Base-by-base conservation (phyloP, 2,329 filamentous ascomycete species). In the Arthrobotrys sinensis region DNA sequence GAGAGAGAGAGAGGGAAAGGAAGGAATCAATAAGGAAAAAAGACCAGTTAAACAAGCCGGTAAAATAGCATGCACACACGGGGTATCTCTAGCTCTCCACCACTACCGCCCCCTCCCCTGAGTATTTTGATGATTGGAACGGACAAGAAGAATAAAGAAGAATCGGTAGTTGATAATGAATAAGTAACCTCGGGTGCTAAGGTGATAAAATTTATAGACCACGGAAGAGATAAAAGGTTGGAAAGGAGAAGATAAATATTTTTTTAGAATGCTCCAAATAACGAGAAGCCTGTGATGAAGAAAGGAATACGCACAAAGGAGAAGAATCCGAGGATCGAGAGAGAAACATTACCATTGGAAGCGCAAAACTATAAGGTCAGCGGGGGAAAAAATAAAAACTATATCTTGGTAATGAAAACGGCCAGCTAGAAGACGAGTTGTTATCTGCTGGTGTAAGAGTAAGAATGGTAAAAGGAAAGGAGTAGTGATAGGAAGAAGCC, bases 31-130 rank as follows among this genome's bases (percentile, higher is more conserved):
- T 48, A 53, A 64, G 66, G 45, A 64, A 63, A 38, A 79, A 38
- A 66, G 53, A 50, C 48, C 69, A 69, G 57, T 36, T 64, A 66
- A 68, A 69, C 64, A 62, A 70, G 55, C 43, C 60, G 53, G 50
- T 63, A 72, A 38, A 55, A 72, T 60, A 79, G 69, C 68, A 79
- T 36, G 72, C 67, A 67, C 60, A 72, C 48, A 72, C 50, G 66
- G 63, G 63, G 71, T 68, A 76, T 68, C 63, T 68, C 71, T 68
- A 52, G 38, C 64, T 73, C 63, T 45, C 45, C 76, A 24, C 70
- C 70, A 55, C 70, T 38, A 19, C 38, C 28, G 32, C 45, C 57
- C 63, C 76, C 65, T 72, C 38, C 57, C 62, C 32, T 43, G 43
- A 48, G 38, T 43, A 40, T 72, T 28, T 48, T 55, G 66, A 69